Percentiles rank a stretch among this genome's conserved stretches.
These are phyloP conservation scores for Fremontodendron californicum DNA, from an alignment of 345 rosid genomes.

Conservation along the genomic window DNA sequence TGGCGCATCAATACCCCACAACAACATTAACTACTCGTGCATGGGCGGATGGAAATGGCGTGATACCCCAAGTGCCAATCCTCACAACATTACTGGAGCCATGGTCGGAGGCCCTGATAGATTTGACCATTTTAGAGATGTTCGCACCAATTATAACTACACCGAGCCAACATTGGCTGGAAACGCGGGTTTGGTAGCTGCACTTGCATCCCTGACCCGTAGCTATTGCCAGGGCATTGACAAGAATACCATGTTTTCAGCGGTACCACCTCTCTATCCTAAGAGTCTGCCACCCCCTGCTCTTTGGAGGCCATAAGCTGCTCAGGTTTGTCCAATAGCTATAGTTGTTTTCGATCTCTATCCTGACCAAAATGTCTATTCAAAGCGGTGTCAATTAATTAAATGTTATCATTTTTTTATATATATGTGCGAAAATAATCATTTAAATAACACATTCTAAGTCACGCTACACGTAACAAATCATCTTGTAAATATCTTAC, in stretches of 20 bases:
- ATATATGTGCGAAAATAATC: too few relatives aligned
- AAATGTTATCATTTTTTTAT: too few relatives aligned
- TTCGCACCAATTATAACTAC: slow-evolving; percentile 46
- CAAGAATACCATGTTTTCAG: slow-evolving; percentile 60
- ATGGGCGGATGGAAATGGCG: slow-evolving; percentile 66
- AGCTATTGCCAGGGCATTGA: slow-evolving; percentile 51
- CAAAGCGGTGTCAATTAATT: too few relatives aligned
- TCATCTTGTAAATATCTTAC: too few relatives aligned
- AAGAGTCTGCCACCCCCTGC: slow-evolving; percentile 72
- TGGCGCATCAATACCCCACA: slow-evolving; percentile 66
- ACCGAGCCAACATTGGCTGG: slow-evolving; percentile 84
- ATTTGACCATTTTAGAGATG: slow-evolving; percentile 60
- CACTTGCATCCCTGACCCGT: slow-evolving; percentile 63
- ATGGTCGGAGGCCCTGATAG: slow-evolving; percentile 86
- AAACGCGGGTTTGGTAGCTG: slow-evolving; percentile 77
- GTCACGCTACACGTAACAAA: too few relatives aligned
- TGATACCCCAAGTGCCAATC: slow-evolving; percentile 50
- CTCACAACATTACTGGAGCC: slow-evolving; percentile 76
- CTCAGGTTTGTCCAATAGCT: too few relatives aligned
- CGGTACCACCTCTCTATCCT: slow-evolving; percentile 76
- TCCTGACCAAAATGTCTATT: too few relatives aligned
- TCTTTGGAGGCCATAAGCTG: slow-evolving; percentile 57
- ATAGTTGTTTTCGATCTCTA: too few relatives aligned
- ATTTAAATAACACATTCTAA: too few relatives aligned
- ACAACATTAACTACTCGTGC: slow-evolving; percentile 59